Conservation (phyloP, 2,329 filamentous ascomycete genomes). For the Orbilia ellipsospora region DNA sequence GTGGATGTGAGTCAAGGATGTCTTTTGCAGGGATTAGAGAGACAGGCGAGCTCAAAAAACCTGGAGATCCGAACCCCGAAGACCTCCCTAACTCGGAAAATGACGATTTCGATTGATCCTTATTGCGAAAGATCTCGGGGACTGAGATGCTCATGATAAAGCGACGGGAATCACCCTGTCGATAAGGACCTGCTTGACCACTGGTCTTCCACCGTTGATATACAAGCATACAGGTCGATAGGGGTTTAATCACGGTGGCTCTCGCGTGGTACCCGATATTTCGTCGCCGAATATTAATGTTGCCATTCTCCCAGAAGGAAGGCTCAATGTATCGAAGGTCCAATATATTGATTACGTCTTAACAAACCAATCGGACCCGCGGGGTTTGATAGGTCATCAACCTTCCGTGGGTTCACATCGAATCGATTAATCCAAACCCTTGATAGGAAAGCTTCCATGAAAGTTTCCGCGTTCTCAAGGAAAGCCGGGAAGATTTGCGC, state of each 20-base stretch:
- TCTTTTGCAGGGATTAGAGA: slow-evolving; percentile 23
- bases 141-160: slow-evolving; percentile 25
- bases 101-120: slow-evolving; percentile 25
- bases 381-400: slow-evolving; percentile 4
- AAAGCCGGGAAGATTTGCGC: slow-evolving; percentile 4
- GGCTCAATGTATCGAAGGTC: neutral
- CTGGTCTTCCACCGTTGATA: no score
- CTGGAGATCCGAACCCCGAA: slow-evolving; percentile 46
- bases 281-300: no score
- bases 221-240: no score
- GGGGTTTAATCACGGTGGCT: no score
- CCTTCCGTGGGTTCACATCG: no score
- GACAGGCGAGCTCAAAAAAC: slow-evolving; percentile 39
- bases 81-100: slow-evolving; percentile 47
- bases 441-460: slow-evolving; percentile 9
- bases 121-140: neutral
- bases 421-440: no score
- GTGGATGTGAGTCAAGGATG: slow-evolving; percentile 42
- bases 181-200: no score
- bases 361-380: neutral
- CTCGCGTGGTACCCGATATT: no score
- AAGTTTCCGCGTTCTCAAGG: slow-evolving; percentile 1
- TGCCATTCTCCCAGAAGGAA: no score
- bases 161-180: no score
- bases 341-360: neutral